phyloP scores from a whole-genome alignment of 768 basidiomycete genomes.

The Clathrus columnatus region DNA sequence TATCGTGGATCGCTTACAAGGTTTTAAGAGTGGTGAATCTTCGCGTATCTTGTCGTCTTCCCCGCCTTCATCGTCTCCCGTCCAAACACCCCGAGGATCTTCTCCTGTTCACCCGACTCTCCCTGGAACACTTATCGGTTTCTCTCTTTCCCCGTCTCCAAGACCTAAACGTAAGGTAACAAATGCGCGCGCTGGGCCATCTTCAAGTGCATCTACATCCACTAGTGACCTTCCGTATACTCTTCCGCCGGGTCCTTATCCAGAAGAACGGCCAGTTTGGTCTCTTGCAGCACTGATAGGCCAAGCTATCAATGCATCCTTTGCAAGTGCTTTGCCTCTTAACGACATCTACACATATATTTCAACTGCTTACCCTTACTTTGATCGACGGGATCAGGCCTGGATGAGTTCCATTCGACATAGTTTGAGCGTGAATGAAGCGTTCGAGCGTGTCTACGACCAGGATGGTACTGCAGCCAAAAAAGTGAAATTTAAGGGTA shows the following conservation, averaged over 20 bases:
- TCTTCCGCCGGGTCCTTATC: constrained; percentile 81
- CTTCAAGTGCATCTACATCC: background rate
- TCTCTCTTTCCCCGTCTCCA: constrained; percentile 1
- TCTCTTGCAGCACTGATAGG: constrained; percentile 96
- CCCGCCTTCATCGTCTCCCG: constrained; percentile 8
- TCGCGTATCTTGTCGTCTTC: constrained; percentile 4
- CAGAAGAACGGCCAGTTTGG: constrained; percentile 67
- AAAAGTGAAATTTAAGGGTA: constrained; percentile 46
- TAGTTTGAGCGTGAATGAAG: constrained; percentile 85
- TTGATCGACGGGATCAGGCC: constrained; percentile 84
- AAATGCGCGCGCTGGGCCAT: background rate
- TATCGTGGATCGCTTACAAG: background rate
- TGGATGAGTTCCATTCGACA: constrained; percentile 99
- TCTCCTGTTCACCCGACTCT: background rate
- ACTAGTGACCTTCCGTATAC: constrained; percentile 48
- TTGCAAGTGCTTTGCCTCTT: constrained; percentile 75
- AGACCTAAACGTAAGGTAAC: background rate
- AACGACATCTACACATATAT: constrained; percentile 98
- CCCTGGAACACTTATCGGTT: background rate
- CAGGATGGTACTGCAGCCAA: constrained; percentile 9
- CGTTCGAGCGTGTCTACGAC: constrained; percentile 59
- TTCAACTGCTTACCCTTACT: constrained; percentile 87
- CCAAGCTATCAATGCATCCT: constrained; percentile 83
- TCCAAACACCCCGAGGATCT: constrained; percentile 1
- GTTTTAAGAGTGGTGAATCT: background rate